Percentiles rank a stretch among this genome's conserved stretches.
Conservation (phyloP, 2,329 filamentous ascomycete genomes). For the Botrytis galanthina region DNA sequence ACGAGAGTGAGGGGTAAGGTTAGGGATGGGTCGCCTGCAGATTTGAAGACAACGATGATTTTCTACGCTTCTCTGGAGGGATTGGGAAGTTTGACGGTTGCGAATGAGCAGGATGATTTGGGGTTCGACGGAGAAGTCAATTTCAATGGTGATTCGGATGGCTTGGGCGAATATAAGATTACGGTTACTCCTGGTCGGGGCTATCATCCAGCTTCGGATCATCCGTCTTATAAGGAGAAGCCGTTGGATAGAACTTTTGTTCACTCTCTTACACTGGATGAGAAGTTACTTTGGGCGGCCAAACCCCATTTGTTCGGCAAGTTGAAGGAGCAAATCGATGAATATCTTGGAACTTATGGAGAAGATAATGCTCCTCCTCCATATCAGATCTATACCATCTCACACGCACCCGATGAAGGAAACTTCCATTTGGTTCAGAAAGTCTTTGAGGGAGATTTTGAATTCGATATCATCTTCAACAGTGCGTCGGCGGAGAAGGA, state of each 20-base stretch:
- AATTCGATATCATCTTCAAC: slow-evolving; percentile 90
- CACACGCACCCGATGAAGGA: slow-evolving; percentile 64
- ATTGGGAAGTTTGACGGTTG: slow-evolving; percentile 61
- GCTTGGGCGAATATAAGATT: slow-evolving; percentile 77
- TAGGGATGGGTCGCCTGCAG: slow-evolving; percentile 62
- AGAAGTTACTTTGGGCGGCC: slow-evolving; percentile 77
- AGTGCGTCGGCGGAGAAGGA: slow-evolving; percentile 65
- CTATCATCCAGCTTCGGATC: slow-evolving; percentile 60
- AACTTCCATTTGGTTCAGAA: slow-evolving; percentile 91
- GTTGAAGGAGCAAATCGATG: slow-evolving; percentile 63
- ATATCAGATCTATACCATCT: slow-evolving; percentile 79
- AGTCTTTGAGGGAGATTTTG: slow-evolving; percentile 83
- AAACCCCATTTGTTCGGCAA: slow-evolving; percentile 66
- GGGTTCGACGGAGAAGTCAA: slow-evolving; percentile 62
- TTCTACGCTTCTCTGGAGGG: slow-evolving; percentile 85
- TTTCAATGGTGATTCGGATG: slow-evolving; percentile 65
- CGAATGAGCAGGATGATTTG: slow-evolving; percentile 51
- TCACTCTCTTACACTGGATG: slow-evolving; percentile 63
- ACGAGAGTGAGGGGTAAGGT: slow-evolving; percentile 81
- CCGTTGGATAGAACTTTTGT: slow-evolving; percentile 76
- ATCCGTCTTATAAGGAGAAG: slow-evolving; percentile 65
- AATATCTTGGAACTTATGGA: slow-evolving; percentile 56
- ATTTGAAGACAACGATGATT: slow-evolving; percentile 72
- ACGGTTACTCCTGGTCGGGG: slow-evolving; percentile 69
- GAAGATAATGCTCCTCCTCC: slow-evolving; percentile 72